phyloP scores from a whole-genome alignment of 2,329 filamentous ascomycete genomes.

The Xylariaceae sp. region DNA sequence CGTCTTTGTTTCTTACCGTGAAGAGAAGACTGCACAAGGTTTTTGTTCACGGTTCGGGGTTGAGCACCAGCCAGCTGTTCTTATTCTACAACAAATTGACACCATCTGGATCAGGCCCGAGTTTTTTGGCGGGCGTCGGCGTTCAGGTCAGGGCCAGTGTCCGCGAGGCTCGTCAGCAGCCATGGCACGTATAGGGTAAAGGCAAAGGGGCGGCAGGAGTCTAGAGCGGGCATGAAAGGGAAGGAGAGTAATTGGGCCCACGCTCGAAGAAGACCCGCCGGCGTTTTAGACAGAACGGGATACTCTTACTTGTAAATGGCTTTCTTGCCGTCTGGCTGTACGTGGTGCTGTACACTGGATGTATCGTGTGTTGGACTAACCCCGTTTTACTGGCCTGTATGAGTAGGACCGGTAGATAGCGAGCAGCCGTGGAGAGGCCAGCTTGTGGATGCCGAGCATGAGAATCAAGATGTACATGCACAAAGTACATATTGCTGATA shows the following conservation, averaged over 20 bases:
- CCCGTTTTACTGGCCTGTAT: too few relatives aligned
- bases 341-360: too few relatives aligned
- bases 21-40: background rate
- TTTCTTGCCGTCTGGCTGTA: too few relatives aligned
- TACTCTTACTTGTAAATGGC: too few relatives aligned
- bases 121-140: conserved; percentile 6
- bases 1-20: too few relatives aligned
- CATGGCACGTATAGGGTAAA: conserved; percentile 7
- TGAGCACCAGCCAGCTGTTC: too few relatives aligned
- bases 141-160: conserved; percentile 5
- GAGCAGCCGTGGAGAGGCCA: too few relatives aligned
- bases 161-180: background rate
- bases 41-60: background rate
- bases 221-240: conserved; percentile 20
- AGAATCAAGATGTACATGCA: too few relatives aligned
- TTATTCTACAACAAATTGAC: conserved; percentile 12
- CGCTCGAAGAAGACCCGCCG: conserved; percentile 27
- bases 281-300: conserved; percentile 6
- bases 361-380: too few relatives aligned
- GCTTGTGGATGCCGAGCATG: too few relatives aligned
- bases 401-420: too few relatives aligned
- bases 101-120: conserved; percentile 12
- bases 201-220: conserved; percentile 20
- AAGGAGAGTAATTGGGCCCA: conserved; percentile 16
- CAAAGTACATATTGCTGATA: too few relatives aligned